phyloP scores from a whole-genome alignment of 768 basidiomycete species.

The Naganishia kalamii region DNA sequence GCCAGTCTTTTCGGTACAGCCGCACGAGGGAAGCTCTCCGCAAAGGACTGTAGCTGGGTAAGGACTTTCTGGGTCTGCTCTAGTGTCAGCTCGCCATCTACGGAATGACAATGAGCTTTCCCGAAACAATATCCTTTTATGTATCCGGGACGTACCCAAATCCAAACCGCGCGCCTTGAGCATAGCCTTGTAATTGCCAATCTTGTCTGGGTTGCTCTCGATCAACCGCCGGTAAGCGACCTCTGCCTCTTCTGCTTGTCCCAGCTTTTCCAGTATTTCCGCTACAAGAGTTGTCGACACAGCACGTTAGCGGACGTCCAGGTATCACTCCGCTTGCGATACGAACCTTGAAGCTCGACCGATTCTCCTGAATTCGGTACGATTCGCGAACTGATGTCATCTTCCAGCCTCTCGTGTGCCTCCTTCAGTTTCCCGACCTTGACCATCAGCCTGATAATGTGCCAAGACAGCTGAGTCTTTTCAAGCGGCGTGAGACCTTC shows the following conservation, averaged over 20 bases:
- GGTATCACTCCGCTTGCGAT: not conserved
- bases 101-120: slow-evolving; percentile 28
- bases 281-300: slow-evolving; percentile 53
- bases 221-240: slow-evolving; percentile 74
- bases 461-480: slow-evolving; percentile 38
- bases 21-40: slow-evolving; percentile 60
- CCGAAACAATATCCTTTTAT: not conserved
- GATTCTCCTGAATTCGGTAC: slow-evolving; percentile 40
- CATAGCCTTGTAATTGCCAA: slow-evolving; percentile 71
- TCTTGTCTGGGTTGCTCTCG: slow-evolving; percentile 75
- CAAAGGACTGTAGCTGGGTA: slow-evolving; percentile 57
- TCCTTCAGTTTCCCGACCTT: slow-evolving; percentile 36
- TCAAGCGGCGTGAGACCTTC: slow-evolving; percentile 38
- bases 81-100: slow-evolving; percentile 52
- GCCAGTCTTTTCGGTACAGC: slow-evolving; percentile 67
- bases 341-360: slow-evolving; percentile 40
- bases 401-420: slow-evolving; percentile 36
- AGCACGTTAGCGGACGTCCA: not conserved
- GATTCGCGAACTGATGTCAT: slow-evolving; percentile 30
- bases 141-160: slow-evolving; percentile 53
- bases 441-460: slow-evolving; percentile 38
- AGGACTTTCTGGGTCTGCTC: slow-evolving; percentile 52
- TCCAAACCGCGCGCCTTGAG: slow-evolving; percentile 61
- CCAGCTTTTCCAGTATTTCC: slow-evolving; percentile 64
- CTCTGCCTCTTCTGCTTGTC: slow-evolving; percentile 62